These are phyloP conservation scores for Penicillium nucicola DNA, from an alignment of 495 filamentous ascomycete species.

Conservation along the genomic window DNA sequence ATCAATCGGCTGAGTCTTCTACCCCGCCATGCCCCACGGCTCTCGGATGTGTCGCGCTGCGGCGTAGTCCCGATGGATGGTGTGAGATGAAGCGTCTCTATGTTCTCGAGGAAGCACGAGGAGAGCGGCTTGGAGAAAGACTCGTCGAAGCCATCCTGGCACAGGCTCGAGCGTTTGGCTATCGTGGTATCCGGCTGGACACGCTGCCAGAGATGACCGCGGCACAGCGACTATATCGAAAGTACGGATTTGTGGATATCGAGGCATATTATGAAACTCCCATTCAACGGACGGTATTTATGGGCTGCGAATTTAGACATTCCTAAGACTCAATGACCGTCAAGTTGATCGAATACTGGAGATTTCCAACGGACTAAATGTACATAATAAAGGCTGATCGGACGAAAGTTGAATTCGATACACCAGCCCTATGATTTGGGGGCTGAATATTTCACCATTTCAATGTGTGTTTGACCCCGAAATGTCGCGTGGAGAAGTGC, in stretches of 20 bases:
- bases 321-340: background rate
- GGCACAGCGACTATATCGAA: constrained; percentile 48
- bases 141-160: constrained; percentile 43
- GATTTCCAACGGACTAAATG: too few relatives aligned
- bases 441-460: too few relatives aligned
- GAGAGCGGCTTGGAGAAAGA: constrained; percentile 44
- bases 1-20: background rate
- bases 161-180: constrained; percentile 44
- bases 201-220: constrained; percentile 54
- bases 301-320: constrained; percentile 26
- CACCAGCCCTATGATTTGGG: too few relatives aligned
- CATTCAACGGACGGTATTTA: constrained; percentile 43
- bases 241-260: constrained; percentile 52
- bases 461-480: too few relatives aligned
- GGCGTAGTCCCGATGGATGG: constrained; percentile 16
- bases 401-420: too few relatives aligned
- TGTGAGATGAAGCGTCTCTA: constrained; percentile 64
- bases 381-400: too few relatives aligned
- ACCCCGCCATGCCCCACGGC: constrained; percentile 6
- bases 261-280: constrained; percentile 57
- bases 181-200: constrained; percentile 55
- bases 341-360: too few relatives aligned
- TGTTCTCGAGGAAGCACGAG: constrained; percentile 41
- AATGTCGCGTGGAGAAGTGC: too few relatives aligned
- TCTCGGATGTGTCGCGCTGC: constrained; percentile 50